Conservation (phyloP, 495 filamentous ascomycete species). For the Penicillium salamii region DNA sequence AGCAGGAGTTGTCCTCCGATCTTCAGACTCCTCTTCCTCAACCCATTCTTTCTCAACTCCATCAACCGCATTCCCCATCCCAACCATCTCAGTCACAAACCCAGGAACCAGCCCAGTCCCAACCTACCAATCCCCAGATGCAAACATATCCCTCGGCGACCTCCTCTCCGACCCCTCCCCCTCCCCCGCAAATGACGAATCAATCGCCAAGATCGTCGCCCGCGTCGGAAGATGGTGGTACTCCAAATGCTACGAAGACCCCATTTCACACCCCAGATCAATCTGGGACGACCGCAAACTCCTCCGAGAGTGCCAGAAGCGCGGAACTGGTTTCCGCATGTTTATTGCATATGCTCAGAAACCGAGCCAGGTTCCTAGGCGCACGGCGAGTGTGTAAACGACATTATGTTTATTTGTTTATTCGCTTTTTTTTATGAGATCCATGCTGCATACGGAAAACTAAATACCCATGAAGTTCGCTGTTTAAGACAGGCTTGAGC, state of each 20-base stretch:
- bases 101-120: constrained; percentile 21
- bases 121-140: constrained; percentile 34
- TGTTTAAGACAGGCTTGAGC: neutral
- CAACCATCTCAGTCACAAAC: constrained; percentile 23
- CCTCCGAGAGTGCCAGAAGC: constrained; percentile 80
- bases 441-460: neutral
- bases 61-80: constrained; percentile 28
- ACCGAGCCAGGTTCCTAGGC: constrained; percentile 54
- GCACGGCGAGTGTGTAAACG: constrained; percentile 55
- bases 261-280: constrained; percentile 43
- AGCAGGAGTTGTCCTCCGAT: constrained; percentile 61
- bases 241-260: constrained; percentile 80
- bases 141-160: constrained; percentile 62
- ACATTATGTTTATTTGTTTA: neutral
- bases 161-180: constrained; percentile 60
- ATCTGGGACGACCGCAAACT: constrained; percentile 78
- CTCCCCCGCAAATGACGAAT: constrained; percentile 63
- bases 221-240: constrained; percentile 97
- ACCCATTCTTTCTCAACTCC: constrained; percentile 26
- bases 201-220: constrained; percentile 87
- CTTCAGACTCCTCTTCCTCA: constrained; percentile 37
- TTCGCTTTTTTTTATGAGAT: constrained; percentile 2
- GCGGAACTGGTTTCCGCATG: constrained; percentile 82
- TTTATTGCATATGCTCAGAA: constrained; percentile 90
- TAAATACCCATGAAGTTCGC: constrained; percentile 7